These are phyloP conservation scores for Westerdykella aurantiaca DNA, from an alignment of 2,329 filamentous ascomycete species.

Conservation along the genomic window DNA sequence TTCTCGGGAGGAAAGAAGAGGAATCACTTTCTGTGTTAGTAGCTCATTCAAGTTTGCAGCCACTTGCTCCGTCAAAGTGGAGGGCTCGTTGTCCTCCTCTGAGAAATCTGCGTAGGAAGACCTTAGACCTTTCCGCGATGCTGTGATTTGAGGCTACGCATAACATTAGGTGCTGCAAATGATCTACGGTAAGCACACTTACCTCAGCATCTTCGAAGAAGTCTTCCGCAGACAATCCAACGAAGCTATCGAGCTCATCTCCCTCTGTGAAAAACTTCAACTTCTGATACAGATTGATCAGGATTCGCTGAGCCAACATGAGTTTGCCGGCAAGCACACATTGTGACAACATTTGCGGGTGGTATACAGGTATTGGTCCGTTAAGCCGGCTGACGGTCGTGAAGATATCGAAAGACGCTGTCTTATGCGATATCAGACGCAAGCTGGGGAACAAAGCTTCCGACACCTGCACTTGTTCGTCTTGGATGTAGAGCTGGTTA, in stretches of 20 bases:
- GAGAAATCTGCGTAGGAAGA: constrained; percentile 50
- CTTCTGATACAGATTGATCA: constrained; percentile 66
- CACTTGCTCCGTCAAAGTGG: constrained; percentile 64
- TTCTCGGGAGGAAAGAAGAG: constrained; percentile 75
- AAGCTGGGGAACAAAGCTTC: constrained; percentile 55
- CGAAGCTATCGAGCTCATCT: constrained; percentile 70
- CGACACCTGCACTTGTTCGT: constrained; percentile 63
- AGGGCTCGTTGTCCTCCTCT: constrained; percentile 51
- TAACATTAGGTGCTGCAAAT: constrained; percentile 6
- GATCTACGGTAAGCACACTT: constrained; percentile 10
- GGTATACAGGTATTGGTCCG: constrained; percentile 80
- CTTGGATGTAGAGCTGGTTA: constrained; percentile 83
- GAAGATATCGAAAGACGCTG: constrained; percentile 63
- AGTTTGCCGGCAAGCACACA: constrained; percentile 78
- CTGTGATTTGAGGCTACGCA: constrained; percentile 34
- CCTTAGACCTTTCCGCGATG: constrained; percentile 44
- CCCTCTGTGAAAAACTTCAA: constrained; percentile 80
- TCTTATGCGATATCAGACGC: constrained; percentile 45
- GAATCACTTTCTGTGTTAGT: constrained; percentile 66
- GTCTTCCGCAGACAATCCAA: constrained; percentile 52
- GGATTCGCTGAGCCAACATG: constrained; percentile 62
- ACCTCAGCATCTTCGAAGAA: constrained; percentile 46
- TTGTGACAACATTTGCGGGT: constrained; percentile 84
- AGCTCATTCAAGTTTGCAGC: constrained; percentile 68
- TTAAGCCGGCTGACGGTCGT: constrained; percentile 79